Base-by-base conservation (phyloP, 2,329 filamentous ascomycete species). In the Sporothrix mexicana region DNA sequence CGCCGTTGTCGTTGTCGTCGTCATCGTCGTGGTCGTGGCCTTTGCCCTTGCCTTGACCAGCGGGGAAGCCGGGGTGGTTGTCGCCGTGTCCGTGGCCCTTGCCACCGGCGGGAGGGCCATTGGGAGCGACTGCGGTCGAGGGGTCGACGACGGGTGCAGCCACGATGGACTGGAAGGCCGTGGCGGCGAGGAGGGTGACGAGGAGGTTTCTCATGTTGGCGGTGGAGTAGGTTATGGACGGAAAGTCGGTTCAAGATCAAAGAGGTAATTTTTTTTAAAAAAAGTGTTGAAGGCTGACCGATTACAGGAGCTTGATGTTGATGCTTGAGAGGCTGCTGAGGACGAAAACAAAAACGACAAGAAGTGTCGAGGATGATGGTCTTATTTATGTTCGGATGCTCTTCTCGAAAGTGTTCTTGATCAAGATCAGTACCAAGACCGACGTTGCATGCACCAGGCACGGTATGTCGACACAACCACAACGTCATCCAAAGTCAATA, bases 41-140 rank as follows among this genome's bases (percentile, higher is more conserved):
- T 4, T 9, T 10, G 9, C 15, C 59, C 8, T n/a, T n/a, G 17
- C n/a, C 51, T 8, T n/a, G 17, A 20, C 51, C 51, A n/a, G 9
- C 20, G 51, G n/a, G 51, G 17, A 59, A 30, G 55, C 23, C 55
- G 25, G 55, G 55, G 13, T 30, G 30, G 36, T 43, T 43, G 17
- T 43, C 20, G 15, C n/a, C 4, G 30, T 62, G 41, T 30, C 41
- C 36, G 9, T 41, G 36, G 59, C 59, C 30, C 30, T 36, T 36
- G 30, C 30, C 30, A 5, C 30, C 59, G 17, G 15, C 59, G 17
- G 59, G 59, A 43, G 61, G 62, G 4, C 62, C 62, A 10, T 66
- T 23, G 43, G 62, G 62, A 10, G 43, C 62, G 30, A 66, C 36
- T 93, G 2, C 49, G 30, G 47, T 66, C 30, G 59, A n/a, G n/a